A percentile compares a stretch with the other conserved stretches of the same genome.
Conservation (phyloP, 2,329 filamentous ascomycete genomes). For the Xylaria polymorpha region DNA sequence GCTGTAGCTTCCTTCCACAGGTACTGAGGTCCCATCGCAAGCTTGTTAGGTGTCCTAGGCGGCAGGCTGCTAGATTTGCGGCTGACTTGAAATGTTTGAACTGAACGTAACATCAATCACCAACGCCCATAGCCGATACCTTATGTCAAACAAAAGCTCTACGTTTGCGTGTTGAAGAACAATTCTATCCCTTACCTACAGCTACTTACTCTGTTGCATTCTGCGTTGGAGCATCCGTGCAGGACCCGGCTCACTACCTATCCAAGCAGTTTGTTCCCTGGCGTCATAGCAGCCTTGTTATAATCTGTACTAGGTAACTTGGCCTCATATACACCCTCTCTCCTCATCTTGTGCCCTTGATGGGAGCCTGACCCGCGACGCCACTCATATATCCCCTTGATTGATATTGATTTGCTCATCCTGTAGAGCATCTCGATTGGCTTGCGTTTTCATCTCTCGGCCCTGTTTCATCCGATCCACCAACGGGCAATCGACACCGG, state of each 20-base stretch:
- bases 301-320: background rate
- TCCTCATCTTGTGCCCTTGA: slow-evolving; percentile 1
- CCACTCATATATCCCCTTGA: background rate
- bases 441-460: slow-evolving; percentile 12
- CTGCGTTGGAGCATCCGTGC: slow-evolving; percentile 1
- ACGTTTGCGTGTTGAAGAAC: background rate
- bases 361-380: slow-evolving; percentile 2
- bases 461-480: slow-evolving; percentile 12
- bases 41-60: background rate
- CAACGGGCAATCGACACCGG: slow-evolving; percentile 14
- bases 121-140: background rate
- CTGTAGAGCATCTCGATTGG: slow-evolving; percentile 3
- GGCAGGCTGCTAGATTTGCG: background rate
- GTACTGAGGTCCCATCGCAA: background rate
- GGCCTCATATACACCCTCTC: slow-evolving; percentile 21
- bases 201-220: background rate
- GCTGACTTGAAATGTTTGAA: background rate
- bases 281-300: slow-evolving; percentile 22
- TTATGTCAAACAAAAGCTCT: background rate
- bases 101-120: background rate
- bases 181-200: background rate
- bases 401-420: slow-evolving; percentile 9
- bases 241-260: slow-evolving; percentile 15
- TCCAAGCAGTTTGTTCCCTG: slow-evolving; percentile 28
- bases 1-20: background rate